Base-by-base conservation (phyloP, 2,329 filamentous ascomycete species). In the Anthostomella pinea region DNA sequence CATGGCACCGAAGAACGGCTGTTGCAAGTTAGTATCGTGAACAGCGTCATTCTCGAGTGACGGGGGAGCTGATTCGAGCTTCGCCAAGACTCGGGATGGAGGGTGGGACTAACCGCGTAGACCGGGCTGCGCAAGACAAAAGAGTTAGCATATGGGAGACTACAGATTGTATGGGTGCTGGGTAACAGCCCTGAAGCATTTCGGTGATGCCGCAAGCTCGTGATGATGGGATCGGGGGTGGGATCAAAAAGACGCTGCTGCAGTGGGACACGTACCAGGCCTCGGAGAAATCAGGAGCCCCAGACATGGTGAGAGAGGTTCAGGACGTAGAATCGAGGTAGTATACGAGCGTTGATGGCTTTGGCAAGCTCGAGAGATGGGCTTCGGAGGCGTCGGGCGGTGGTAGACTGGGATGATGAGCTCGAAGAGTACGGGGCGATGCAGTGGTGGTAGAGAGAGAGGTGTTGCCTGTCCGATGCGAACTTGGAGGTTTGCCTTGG, bases 101-200 rank as follows among this genome's bases (percentile, higher is more conserved):
- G 42, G 46, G 43, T 37, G 55, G 50, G 60, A 95, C 91, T 88
- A 81, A 97, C 93, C 79, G 93, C 88, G 77, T 97, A 98, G 63
- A 95, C 91, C 73, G 91, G 91, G 77, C 91, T 98, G 59, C 48
- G 63, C 33, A 40, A 49, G 46, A 42, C 43, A 30, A 39, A 35
- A 43, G 47, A 19, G 43, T 59, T 54, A 59, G 53, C 45, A 46
- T 39, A 41, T 27, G 25, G 8, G 10, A 33, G 29, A 20, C 13
- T 15, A 22, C 25, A 41, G 25, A 5, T 20, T 32, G 16, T 9
- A 3, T 10, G 20, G 15, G 10, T 17, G 28, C 3, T 19, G 34
- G 28, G 27, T 17, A n/a, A 25, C 22, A n/a, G 30, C 29, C 20
- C 28, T 4, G 11, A 33, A 16, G 22, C 8, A 38, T 41, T 27